Evolutionary conservation across 2,329 filamentous ascomycete species (phyloP).

Genomic region (Metarhizium brunneum): DNA sequence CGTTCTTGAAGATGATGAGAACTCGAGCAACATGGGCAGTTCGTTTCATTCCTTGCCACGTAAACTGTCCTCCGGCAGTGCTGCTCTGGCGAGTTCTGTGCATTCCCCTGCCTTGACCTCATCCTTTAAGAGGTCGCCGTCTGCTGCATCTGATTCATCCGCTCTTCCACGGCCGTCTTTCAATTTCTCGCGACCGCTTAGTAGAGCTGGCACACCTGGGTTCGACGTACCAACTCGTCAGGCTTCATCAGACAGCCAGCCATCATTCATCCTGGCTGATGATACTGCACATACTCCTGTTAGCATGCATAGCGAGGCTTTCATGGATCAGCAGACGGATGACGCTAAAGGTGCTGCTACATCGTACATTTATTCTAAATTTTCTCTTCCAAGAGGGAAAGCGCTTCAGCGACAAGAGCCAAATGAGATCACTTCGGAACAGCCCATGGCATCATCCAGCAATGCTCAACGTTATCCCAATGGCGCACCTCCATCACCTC

Average conservation of each 20-base stretch:
- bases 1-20: constrained; percentile 64
- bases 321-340: constrained; percentile 43
- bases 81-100: constrained; percentile 31
- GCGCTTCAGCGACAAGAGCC: constrained; percentile 60
- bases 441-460: constrained; percentile 32
- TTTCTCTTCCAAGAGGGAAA: constrained; percentile 74
- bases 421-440: constrained; percentile 50
- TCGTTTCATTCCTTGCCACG: constrained; percentile 58
- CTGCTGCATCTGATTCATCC: constrained; percentile 74
- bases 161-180: constrained; percentile 65
- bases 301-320: constrained; percentile 63
- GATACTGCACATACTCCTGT: constrained; percentile 60
- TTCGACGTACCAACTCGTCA: constrained; percentile 52
- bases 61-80: constrained; percentile 67
- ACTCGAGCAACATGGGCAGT: constrained; percentile 39
- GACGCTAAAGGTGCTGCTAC: constrained; percentile 43
- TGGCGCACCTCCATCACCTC: constrained; percentile 51
- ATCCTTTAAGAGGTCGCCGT: constrained; percentile 70
- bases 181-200: constrained; percentile 90
- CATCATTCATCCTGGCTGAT: constrained; percentile 52
- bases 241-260: constrained; percentile 58
- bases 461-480: constrained; percentile 33
- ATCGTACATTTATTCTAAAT: constrained; percentile 83
- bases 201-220: constrained; percentile 55
- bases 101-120: constrained; percentile 48